phyloP scores from a whole-genome alignment of 2,329 filamentous ascomycete species.

The Talaromyces sp. region DNA sequence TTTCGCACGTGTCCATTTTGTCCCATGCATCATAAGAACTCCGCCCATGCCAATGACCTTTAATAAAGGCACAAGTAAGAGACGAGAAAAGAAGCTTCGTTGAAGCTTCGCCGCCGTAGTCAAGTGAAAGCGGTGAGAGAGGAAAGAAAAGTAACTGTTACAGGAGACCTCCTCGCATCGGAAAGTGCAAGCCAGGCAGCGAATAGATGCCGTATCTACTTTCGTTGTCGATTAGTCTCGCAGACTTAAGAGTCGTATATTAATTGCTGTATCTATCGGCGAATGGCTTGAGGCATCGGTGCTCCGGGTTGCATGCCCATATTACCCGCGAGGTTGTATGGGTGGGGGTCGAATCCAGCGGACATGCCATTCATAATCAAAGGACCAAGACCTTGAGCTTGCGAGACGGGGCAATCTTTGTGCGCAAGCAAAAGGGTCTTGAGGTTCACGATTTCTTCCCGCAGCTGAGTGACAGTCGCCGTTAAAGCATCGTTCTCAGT shows the following conservation, averaged over 20 bases:
- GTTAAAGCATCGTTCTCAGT: conserved; percentile 86
- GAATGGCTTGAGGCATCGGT: conserved; percentile 37
- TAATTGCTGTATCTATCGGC: conserved; percentile 25
- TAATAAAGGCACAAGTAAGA: conserved; percentile 24
- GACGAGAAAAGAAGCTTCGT: conserved; percentile 22
- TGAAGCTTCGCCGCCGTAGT: conserved; percentile 19
- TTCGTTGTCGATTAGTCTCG: conserved; percentile 17
- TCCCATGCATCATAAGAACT: conserved; percentile 40
- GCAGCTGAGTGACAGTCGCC: conserved; percentile 74
- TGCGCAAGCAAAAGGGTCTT: conserved; percentile 91
- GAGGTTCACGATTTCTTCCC: conserved; percentile 90
- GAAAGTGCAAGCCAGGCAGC: background rate
- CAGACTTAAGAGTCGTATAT: conserved; percentile 9
- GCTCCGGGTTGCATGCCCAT: conserved; percentile 42
- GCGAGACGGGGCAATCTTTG: conserved; percentile 91
- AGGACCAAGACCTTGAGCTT: conserved; percentile 68
- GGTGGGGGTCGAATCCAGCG: conserved; percentile 40
- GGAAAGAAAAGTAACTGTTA: conserved; percentile 14
- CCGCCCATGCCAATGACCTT: conserved; percentile 35
- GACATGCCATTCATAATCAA: conserved; percentile 42
- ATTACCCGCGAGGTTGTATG: conserved; percentile 40
- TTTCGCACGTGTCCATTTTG: conserved; percentile 34
- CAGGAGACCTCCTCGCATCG: background rate
- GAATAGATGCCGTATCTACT: conserved; percentile 8
- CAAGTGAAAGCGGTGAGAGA: conserved; percentile 8